A percentile compares a stretch with the other conserved stretches of the same genome.
These are phyloP conservation scores for Aspergillus terreus DNA, from an alignment of 2,329 filamentous ascomycete genomes.

Conservation along the genomic window DNA sequence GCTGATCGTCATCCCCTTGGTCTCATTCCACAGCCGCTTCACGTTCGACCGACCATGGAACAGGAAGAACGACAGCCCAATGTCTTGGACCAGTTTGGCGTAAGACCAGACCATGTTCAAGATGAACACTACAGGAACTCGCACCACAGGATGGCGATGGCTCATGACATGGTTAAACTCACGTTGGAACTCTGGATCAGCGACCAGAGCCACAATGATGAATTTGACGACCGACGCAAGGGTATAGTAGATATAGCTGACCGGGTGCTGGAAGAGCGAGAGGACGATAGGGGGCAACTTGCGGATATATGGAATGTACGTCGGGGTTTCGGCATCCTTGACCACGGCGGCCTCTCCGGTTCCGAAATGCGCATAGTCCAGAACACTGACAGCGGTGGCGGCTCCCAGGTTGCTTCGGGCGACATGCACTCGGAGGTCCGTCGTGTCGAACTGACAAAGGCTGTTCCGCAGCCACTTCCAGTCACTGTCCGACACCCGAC, in stretches of 20 bases:
- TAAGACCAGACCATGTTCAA: slow-evolving; percentile 50
- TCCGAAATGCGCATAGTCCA: slow-evolving; percentile 28
- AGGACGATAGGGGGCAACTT: slow-evolving; percentile 19
- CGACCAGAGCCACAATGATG: slow-evolving; percentile 47
- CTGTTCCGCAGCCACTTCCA: slow-evolving; percentile 43
- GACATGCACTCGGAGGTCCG: slow-evolving; percentile 41
- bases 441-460: slow-evolving; percentile 35
- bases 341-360: slow-evolving; percentile 22
- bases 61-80: slow-evolving; percentile 45
- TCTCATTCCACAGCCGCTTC: slow-evolving; percentile 45
- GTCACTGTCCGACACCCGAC: slow-evolving; percentile 38
- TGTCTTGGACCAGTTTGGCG: slow-evolving; percentile 42
- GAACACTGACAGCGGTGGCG: slow-evolving; percentile 31
- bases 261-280: slow-evolving; percentile 28
- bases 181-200: slow-evolving; percentile 51
- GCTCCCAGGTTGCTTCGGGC: slow-evolving; percentile 49
- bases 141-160: slow-evolving; percentile 31
- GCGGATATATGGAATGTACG: slow-evolving; percentile 28
- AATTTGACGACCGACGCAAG: slow-evolving; percentile 47
- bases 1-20: slow-evolving; percentile 47
- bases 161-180: slow-evolving; percentile 47
- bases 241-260: slow-evolving; percentile 42
- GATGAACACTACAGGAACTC: slow-evolving; percentile 36
- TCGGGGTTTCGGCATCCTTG: slow-evolving; percentile 22
- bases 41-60: slow-evolving; percentile 50